Evolutionary conservation across 495 filamentous ascomycete genomes (phyloP), one percentile per base, ranked within the genome.

Genomic region (Bathelium albidoporum): DNA sequence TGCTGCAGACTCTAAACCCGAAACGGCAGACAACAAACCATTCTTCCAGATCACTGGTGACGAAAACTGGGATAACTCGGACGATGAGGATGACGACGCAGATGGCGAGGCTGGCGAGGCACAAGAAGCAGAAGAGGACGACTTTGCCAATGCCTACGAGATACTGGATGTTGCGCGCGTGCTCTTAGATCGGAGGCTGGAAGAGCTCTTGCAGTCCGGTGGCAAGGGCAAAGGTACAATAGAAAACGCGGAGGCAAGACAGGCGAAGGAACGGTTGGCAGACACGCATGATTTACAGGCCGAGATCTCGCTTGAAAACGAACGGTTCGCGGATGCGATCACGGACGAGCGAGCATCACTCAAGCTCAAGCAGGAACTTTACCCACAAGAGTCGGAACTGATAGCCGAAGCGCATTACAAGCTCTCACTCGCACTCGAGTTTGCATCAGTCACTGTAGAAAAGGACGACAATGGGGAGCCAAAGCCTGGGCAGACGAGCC

Each of bases 371-470:
- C 72, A 88, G 62, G 78, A 83, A 16, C 81, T 97, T 14, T 93
- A 88, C 71, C 81, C 90, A 1, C 75, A 83, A 58, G 88, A 94
- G 58, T 92, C 90, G 43, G 85, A 87, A 60, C 80, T 92, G 22
- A 79, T 97, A 61, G 91, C 92, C 32, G 94, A 99, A 80, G 93
- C 89, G 41, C 89, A 97, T 73, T 97, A 86, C 78, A 97, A 96
- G 73, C 84, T 97, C 52, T 96, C 95, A 1, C 85, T 99, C 45
- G 95, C 94, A 0, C 83, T 97, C 22, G 94, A 99, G 73, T 97
- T 97, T 66, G 87, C 88, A 14, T 90, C 90, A 0, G 82, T 90
- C n/a, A 74, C 79, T 31, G 81, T 83, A 39, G 67, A 64, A 32
- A 65, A 72, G 52, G 63, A 63, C 18, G 79, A 81, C 32, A 73